Percentiles rank a stretch among this genome's conserved stretches.
Evolutionary conservation across 2,329 filamentous ascomycete species (phyloP).

Genomic region (Penicillium griseofulvum): DNA sequence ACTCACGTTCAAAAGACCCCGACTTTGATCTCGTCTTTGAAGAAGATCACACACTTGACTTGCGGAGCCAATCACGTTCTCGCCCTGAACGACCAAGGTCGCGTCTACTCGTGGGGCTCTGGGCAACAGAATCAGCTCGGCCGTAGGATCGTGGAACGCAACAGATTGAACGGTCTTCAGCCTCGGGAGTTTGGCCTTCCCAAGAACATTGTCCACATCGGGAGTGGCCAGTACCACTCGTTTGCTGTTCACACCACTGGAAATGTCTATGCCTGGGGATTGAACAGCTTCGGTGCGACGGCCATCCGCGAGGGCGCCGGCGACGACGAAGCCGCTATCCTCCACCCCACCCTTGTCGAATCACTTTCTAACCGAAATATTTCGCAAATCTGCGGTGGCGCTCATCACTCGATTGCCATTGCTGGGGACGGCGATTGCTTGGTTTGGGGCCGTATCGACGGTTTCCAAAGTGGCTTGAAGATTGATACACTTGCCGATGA

Average conservation of each 20-base stretch:
- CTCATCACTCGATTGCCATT: constrained; percentile 68
- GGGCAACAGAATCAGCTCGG: constrained; percentile 69
- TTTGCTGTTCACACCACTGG: constrained; percentile 70
- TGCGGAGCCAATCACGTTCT: constrained; percentile 59
- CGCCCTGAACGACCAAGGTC: constrained; percentile 57
- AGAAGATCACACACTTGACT: constrained; percentile 54
- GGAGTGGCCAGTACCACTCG: constrained; percentile 75
- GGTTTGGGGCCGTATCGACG: constrained; percentile 61
- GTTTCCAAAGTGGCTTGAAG: constrained; percentile 60
- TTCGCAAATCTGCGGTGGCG: constrained; percentile 65
- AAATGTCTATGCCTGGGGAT: constrained; percentile 75
- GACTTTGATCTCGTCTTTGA: constrained; percentile 50
- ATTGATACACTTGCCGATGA: constrained; percentile 56
- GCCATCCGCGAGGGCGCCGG: constrained; percentile 64
- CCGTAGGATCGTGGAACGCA: constrained; percentile 60
- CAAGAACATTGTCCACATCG: constrained; percentile 59
- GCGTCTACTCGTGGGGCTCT: constrained; percentile 63
- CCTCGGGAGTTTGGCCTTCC: constrained; percentile 59
- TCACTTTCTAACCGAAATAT: constrained; percentile 65
- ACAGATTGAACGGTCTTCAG: constrained; percentile 53
- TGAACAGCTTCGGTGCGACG: constrained; percentile 84
- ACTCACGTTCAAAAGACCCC: constrained; percentile 47
- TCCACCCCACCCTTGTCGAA: constrained; percentile 67
- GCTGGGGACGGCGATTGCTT: constrained; percentile 55
- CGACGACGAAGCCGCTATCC: constrained; percentile 67